Evolutionary conservation across 164 flowering plant species (phyloP), one percentile per base, ranked within the genome.

Genomic region (Magnolia officinalis): DNA sequence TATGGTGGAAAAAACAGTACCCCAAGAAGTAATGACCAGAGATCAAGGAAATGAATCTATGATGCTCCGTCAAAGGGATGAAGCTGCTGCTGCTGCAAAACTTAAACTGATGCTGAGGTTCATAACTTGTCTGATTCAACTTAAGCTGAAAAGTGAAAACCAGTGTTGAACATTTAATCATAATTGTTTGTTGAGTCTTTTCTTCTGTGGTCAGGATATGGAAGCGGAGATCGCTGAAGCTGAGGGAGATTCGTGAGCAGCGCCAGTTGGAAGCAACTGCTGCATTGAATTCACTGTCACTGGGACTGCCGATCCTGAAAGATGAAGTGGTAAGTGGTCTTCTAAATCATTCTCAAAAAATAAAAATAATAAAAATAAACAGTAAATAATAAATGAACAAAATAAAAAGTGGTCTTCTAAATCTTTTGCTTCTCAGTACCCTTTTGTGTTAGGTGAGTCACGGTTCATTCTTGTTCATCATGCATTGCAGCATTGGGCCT

Each of bases 61-160:
- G 50, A 71, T 68, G 75, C 74, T 20, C 26, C 8, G 61, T 66
- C 81, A 85, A 64, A 89, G 86, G 73, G 79, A 86, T 76, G 93
- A 92, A 89, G 90, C 84, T 83, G 87, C 88, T 26, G 87, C 88
- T 26, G 80, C 78, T 61, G 96, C 96, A 67, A 93, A 89, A 74
- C 93, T 92, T 4, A 93, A 82, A 83, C 84, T 96, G 87, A 85
- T 93, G 70, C 50, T 92, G 76, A 92, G 98, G 99, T 94, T 73
- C 20, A 74, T 79, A 55, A 67, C 74, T 79, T 72, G 29, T 58
- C n/a, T 51, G 13, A 21, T 26, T 50, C 16, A 2, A 10, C 63
- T 71, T 8, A 19, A 19, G 1, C 24, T 59, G 10, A 8, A 8
- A 14, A 31, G 16, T 59, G 10, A 8, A 8, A 14, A 31, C 24